These are phyloP conservation scores for Hypericum perforatum DNA, from an alignment of 345 rosid genomes.

Conservation along the genomic window DNA sequence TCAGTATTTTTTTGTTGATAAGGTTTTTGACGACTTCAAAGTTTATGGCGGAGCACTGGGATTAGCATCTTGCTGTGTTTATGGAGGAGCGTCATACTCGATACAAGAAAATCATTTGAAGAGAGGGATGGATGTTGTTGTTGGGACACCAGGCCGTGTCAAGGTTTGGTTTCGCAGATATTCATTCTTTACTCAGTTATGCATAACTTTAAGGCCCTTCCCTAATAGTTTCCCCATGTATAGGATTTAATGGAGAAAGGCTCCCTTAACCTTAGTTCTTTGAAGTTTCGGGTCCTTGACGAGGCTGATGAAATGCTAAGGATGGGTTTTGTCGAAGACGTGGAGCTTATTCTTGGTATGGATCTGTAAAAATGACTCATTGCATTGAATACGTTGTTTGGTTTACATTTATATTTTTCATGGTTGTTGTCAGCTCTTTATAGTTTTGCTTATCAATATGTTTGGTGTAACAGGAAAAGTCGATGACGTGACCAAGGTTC, in stretches of 20 bases:
- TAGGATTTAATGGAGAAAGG: slow-evolving; percentile 84
- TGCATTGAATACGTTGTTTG: no score
- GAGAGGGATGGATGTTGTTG: slow-evolving; percentile 81
- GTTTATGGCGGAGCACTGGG: slow-evolving; percentile 75
- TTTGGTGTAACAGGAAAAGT: slow-evolving; percentile 56
- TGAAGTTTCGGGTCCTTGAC: slow-evolving; percentile 88
- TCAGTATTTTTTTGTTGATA: neutral
- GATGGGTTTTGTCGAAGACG: slow-evolving; percentile 98
- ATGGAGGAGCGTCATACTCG: slow-evolving; percentile 73
- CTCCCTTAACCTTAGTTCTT: slow-evolving; percentile 49
- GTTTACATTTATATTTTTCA: no score
- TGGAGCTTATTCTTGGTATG: slow-evolving; percentile 84
- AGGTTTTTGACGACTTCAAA: slow-evolving; percentile 80
- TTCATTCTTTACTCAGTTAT: neutral
- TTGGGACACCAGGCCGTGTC: slow-evolving; percentile 95
- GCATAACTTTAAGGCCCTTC: no score
- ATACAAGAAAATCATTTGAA: slow-evolving; percentile 53
- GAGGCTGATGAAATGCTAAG: slow-evolving; percentile 99
- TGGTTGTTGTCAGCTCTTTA: no score
- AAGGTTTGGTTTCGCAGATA: slow-evolving; percentile 36
- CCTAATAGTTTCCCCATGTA: neutral
- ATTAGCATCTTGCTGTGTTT: slow-evolving; percentile 65
- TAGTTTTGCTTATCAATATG: no score
- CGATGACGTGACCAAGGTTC: slow-evolving; percentile 69
- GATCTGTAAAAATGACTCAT: neutral